These are phyloP conservation scores for Podospora conica DNA, from an alignment of 495 filamentous ascomycete species.

Conservation along the genomic window DNA sequence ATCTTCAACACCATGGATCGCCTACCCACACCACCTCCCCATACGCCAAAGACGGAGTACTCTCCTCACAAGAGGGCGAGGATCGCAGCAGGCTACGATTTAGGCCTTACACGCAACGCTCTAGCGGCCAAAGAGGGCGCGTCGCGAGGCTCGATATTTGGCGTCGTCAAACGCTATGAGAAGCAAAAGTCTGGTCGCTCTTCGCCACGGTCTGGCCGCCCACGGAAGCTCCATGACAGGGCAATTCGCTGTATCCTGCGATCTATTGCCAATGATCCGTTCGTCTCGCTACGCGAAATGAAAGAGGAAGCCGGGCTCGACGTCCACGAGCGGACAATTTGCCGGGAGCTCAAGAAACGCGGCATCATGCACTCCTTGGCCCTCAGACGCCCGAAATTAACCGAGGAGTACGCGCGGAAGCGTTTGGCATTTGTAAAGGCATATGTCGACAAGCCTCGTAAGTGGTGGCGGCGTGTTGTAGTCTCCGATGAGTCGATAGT, in stretches of 20 bases:
- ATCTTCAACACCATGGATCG: no score
- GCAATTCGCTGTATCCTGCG: not conserved
- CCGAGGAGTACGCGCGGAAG: not conserved
- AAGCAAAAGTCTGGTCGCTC: not conserved
- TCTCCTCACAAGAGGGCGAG: conserved; percentile 3
- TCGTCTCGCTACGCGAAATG: no score
- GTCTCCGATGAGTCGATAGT: conserved; percentile 6
- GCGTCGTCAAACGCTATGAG: not conserved
- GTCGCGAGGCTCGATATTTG: not conserved
- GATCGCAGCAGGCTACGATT: conserved; percentile 1
- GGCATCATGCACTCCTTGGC: not conserved
- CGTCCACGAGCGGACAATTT: not conserved
- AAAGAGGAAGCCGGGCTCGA: no score
- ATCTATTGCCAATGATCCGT: not conserved
- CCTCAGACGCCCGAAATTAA: conserved; percentile 1
- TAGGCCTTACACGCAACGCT: not conserved
- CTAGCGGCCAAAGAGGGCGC: conserved; percentile 2
- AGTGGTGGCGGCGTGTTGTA: conserved; percentile 2
- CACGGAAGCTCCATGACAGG: not conserved
- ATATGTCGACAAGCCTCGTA: not conserved
- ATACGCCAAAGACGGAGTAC: no score
- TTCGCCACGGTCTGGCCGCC: not conserved
- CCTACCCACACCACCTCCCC: no score
- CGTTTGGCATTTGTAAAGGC: not conserved
- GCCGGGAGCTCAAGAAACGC: not conserved